phyloP scores from a whole-genome alignment of 2,329 filamentous ascomycete species.

The Tricladium varicosporioides region DNA sequence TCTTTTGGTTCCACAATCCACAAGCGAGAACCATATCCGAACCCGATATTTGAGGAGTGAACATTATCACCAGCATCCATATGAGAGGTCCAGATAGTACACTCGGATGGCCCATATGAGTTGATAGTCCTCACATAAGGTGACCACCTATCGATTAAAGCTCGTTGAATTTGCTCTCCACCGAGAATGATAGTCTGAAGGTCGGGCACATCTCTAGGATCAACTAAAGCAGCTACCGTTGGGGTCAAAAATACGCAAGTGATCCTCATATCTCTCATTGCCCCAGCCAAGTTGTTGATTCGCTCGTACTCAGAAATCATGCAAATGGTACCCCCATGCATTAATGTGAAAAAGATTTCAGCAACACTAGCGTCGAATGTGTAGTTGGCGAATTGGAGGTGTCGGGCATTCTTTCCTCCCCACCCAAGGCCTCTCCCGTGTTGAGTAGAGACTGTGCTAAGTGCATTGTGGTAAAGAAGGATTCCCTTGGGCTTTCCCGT shows the following conservation, averaged over 20 bases:
- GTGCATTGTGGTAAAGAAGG: slow-evolving; percentile 14
- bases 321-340: slow-evolving; percentile 24
- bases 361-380: slow-evolving; percentile 21
- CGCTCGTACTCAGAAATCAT: slow-evolving; percentile 22
- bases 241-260: slow-evolving; percentile 21
- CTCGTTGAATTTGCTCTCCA: slow-evolving; percentile 77
- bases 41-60: not conserved
- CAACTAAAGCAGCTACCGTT: slow-evolving; percentile 62
- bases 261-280: slow-evolving; percentile 17
- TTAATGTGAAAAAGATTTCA: slow-evolving; percentile 22
- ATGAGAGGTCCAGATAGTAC: slow-evolving; percentile 37
- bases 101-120: slow-evolving; percentile 80
- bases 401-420: slow-evolving; percentile 6
- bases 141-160: slow-evolving; percentile 41
- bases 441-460: slow-evolving; percentile 7
- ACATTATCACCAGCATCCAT: slow-evolving; percentile 16
- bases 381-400: slow-evolving; percentile 23
- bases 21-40: not conserved
- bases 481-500: slow-evolving; percentile 29
- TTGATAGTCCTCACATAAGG: slow-evolving; percentile 37
- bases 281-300: slow-evolving; percentile 18
- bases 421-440: slow-evolving; percentile 3
- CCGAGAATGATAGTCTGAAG: slow-evolving; percentile 76
- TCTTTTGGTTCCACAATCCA: slow-evolving; percentile 38
- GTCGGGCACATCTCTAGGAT: slow-evolving; percentile 73